A percentile compares a stretch with the other conserved stretches of the same genome.
Conservation (phyloP, 768 basidiomycete genomes). For the Trichaptum fuscoviolaceum region DNA sequence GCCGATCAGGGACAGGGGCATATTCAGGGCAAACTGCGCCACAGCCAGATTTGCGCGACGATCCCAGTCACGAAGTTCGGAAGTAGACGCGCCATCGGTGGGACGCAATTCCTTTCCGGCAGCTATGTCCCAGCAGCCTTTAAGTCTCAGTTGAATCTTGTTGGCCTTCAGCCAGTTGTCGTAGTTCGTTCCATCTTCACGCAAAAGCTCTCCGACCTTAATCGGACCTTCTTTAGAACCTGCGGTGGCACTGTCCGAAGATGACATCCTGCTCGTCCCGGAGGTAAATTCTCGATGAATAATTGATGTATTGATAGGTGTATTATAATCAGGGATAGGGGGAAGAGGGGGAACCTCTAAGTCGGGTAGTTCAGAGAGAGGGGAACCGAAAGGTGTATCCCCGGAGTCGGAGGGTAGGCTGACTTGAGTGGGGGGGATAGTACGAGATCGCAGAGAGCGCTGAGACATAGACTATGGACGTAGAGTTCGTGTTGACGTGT, state of each 20-base stretch:
- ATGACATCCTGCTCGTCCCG: not conserved
- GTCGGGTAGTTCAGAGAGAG: not conserved
- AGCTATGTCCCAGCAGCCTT: not conserved
- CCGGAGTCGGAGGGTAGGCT: not conserved
- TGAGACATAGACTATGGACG: not conserved
- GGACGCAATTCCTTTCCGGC: not conserved
- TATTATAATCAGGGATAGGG: not conserved
- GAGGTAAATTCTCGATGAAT: not conserved
- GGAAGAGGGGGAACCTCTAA: not conserved
- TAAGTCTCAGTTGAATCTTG: not conserved
- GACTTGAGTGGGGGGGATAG: not conserved
- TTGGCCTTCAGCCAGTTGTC: not conserved
- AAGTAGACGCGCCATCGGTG: not conserved
- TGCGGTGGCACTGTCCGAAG: not conserved
- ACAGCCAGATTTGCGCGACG: not conserved
- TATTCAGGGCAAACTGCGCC: not conserved
- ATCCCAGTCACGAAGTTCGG: not conserved
- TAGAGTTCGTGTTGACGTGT: not conserved
- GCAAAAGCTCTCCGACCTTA: not conserved
- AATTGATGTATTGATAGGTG: not conserved
- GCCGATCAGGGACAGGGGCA: not conserved
- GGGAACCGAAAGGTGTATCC: not conserved
- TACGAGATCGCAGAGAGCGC: not conserved
- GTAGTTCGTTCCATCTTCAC: not conserved
- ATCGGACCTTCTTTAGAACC: not conserved